Evolutionary conservation across 805 yeast genomes (phyloP), one percentile per base, ranked within the genome.

Genomic region (Ogataea corticis): DNA sequence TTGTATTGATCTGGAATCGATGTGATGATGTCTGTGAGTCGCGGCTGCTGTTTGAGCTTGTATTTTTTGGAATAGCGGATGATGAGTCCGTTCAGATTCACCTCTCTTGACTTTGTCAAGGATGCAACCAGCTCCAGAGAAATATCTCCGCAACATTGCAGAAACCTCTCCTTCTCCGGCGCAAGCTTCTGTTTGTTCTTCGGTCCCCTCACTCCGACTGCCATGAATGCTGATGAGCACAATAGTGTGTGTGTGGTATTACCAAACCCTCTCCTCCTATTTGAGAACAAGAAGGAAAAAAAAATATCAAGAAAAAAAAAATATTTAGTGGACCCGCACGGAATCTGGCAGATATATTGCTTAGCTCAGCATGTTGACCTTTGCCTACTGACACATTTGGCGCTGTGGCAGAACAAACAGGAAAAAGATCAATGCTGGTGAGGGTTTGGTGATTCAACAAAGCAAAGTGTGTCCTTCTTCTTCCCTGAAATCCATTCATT

Each of bases 1-100:
- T 88, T 89, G 68, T 92, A 86, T 62, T 92, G 97, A 62, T 92
- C 97, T 9, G 99, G 99, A 49, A 94, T 92, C 1, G 98, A 87
- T 30, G 89, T 80, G 27, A 94, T 92, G 58, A 94, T 90, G 67
- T 94, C 99, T 1, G 98, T 92, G 41, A 94, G 74, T 57, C 98
- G 75, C 14, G 99, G 99, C 63, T 91, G 98, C 57, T 85, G 86
- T 58, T 87, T 86, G 49, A 94, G 75, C 69, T 87, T 89, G 72
- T 94, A 88, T 68, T 90, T 89, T 63, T 94, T 91, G 31, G 98
- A 87, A 56, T 79, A 80, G 56, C 90, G 75, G 21, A 85, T 86
- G 54, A 94, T 87, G 46, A 94, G 71, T 1, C 97, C 98, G 67
- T 94, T 94, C 57, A 94, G 70, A 63, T 94, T 94, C 56, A 92